Percentiles rank a stretch among this genome's conserved stretches.
phyloP scores from a whole-genome alignment of 2,329 filamentous ascomycete genomes.

The Stagonosporopsis vannaccii region DNA sequence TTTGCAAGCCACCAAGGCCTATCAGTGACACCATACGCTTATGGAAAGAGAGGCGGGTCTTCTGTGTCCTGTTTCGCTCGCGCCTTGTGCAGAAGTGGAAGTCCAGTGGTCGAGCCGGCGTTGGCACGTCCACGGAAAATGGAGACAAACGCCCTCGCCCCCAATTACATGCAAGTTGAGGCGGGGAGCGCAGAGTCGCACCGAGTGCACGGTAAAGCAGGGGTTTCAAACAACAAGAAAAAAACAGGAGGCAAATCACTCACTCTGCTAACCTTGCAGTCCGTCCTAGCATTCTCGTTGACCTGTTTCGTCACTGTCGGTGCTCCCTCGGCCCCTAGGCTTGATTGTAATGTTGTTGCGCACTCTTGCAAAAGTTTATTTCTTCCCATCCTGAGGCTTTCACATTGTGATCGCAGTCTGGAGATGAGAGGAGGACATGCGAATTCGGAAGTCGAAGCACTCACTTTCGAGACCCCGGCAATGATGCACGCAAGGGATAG shows the following conservation, averaged over 20 bases:
- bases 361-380: not conserved
- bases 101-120: not conserved
- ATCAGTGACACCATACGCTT: not conserved
- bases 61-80: not conserved
- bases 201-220: not conserved
- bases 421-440: not conserved
- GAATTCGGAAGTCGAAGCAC: not conserved
- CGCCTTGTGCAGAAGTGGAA: not conserved
- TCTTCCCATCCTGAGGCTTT: not conserved
- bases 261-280: not conserved
- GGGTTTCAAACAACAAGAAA: not conserved
- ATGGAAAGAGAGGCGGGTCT: not conserved
- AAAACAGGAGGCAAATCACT: not conserved
- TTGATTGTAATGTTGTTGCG: not conserved
- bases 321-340: not conserved
- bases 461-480: not conserved
- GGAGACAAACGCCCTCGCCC: not conserved
- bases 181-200: not conserved
- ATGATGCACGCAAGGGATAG: not conserved
- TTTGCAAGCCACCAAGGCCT: conserved; percentile 5
- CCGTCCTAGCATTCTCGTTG: not conserved
- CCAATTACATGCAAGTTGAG: not conserved
- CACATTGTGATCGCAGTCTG: not conserved
- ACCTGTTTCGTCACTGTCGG: not conserved
- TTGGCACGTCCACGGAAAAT: conserved; percentile 3